These are phyloP conservation scores for Cladophialophora psammophila DNA, from an alignment of 2,329 filamentous ascomycete genomes.

Conservation along the genomic window DNA sequence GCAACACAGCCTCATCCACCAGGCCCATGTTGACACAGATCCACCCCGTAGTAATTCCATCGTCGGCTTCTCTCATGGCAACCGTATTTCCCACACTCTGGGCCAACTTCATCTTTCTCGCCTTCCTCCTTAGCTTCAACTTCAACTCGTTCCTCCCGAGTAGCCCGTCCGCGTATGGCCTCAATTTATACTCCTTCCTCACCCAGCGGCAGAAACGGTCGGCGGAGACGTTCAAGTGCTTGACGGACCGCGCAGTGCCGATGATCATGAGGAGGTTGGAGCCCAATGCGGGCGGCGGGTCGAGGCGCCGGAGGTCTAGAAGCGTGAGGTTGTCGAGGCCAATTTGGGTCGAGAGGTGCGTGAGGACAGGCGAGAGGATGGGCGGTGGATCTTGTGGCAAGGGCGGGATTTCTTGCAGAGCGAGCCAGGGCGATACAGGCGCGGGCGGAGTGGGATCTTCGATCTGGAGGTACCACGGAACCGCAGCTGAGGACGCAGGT, in stretches of 20 bases:
- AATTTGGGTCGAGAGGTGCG: constrained; percentile 82
- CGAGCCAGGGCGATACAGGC: constrained; percentile 52
- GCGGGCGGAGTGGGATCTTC: constrained; percentile 55
- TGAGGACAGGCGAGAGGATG: constrained; percentile 74
- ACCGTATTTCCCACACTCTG: constrained; percentile 70
- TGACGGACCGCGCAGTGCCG: constrained; percentile 87
- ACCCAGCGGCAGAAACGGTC: constrained; percentile 90
- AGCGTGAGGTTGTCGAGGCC: constrained; percentile 83
- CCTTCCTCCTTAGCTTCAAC: constrained; percentile 79
- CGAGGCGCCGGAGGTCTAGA: constrained; percentile 81
- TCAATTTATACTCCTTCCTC: constrained; percentile 72
- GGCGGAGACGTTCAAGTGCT: constrained; percentile 89
- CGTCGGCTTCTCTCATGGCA: constrained; percentile 67
- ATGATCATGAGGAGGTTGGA: constrained; percentile 91
- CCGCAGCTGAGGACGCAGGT: constrained; percentile 28
- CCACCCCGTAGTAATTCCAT: constrained; percentile 93
- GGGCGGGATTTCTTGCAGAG: constrained; percentile 66
- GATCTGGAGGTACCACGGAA: constrained; percentile 89
- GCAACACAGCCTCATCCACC: constrained; percentile 51
- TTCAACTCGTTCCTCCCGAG: constrained; percentile 91
- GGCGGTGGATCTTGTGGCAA: constrained; percentile 74
- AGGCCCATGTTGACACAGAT: constrained; percentile 89
- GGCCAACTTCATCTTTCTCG: constrained; percentile 80
- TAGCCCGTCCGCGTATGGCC: constrained; percentile 83
- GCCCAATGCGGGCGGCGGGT: constrained; percentile 86